Evolutionary conservation across 2,329 filamentous ascomycete genomes (phyloP), one percentile per base, ranked within the genome.

Genomic region (Pseudopyrenochaeta lycopersici): DNA sequence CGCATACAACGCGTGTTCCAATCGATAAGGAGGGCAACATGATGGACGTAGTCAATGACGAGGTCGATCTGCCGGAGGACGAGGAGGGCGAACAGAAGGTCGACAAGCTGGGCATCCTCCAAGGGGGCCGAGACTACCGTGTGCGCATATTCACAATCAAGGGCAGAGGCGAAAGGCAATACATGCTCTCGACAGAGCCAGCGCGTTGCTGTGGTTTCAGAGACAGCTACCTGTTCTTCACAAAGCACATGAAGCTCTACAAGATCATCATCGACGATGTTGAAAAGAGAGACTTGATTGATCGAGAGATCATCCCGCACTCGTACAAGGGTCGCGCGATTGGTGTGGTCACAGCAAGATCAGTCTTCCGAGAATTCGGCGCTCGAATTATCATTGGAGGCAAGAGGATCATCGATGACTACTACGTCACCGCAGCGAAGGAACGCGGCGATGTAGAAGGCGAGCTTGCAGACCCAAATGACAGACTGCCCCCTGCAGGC

Each of bases 311-410:
- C 71, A 97, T 99, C 60, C 95, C 95, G 1, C 95, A 97, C 80
- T 97, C 92, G 23, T 99, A 99, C 86, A 99, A 98, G 77, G 95
- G 95, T 55, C 91, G 95, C 47, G 92, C 94, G 4, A 99, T 99
- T 74, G 95, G 95, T 74, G 92, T 99, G 23, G 93, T 97, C 41
- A 97, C 95, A 14, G 95, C 95, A 43, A 89, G 95, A 40, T 98
- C 95, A 1, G 95, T 99, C 14, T 99, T 98, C 76, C 87, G 95
- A 52, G 95, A 99, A 75, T 99, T 99, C 65, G 95, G 95, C 52
- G 91, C 95, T 6, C 87, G 91, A 59, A 99, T 99, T 68, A 85
- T 99, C 50, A 92, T 99, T 18, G 95, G 92, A 17, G 95, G 95
- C 46, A 90, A 88, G 70, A 89, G 88, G 71, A 84, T 99, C 64